Evolutionary conservation across 2,329 filamentous ascomycete species (phyloP), one percentile per base, ranked within the genome.

Genomic region (Claviceps humidiphila): DNA sequence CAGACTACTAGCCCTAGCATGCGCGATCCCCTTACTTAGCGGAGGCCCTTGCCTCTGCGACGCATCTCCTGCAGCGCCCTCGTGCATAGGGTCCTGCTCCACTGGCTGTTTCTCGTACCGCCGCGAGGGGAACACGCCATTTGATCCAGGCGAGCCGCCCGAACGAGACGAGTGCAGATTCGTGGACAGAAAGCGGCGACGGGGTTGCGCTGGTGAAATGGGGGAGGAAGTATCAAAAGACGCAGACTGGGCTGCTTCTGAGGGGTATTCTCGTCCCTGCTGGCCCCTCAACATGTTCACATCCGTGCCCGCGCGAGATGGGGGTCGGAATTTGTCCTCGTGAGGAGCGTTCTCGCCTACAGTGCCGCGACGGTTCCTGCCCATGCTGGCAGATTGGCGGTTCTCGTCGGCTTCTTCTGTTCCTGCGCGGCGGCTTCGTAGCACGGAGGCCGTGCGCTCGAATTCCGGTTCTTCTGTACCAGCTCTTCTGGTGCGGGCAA

Each of bases 281-380:
- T 34, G 53, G 40, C 54, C 53, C 43, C 64, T 58, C 68, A 72
- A 55, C 56, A 65, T 60, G 30, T 69, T 73, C 50, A 75, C 70
- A 54, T 84, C 81, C 0, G 79, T 82, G 39, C 70, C 66, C 4
- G 79, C 78, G 24, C 81, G 71, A 4, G 80, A 82, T 1, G 79
- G 78, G 2, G 75, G 71, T n/a, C 76, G 74, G 56, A 76, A 73
- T 37, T 71, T 68, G n/a, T 61, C 46, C 20, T 76, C 74, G 1
- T 78, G 74, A 11, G 22, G 24, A 11, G 76, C 74, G 2, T 77
- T 71, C 37, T 74, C 70, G 14, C 71, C 71, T 34, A 72, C 62
- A 39, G 74, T 74, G 13, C 67, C 68, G 40, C 75, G 69, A 24
- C 76, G 71, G 42, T 65, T 66, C 49, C 75, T 72, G 16, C 73